A percentile compares a stretch with the other conserved stretches of the same genome.
Conservation (phyloP, 768 basidiomycete genomes). For the Leucocoprinus leucothites region DNA sequence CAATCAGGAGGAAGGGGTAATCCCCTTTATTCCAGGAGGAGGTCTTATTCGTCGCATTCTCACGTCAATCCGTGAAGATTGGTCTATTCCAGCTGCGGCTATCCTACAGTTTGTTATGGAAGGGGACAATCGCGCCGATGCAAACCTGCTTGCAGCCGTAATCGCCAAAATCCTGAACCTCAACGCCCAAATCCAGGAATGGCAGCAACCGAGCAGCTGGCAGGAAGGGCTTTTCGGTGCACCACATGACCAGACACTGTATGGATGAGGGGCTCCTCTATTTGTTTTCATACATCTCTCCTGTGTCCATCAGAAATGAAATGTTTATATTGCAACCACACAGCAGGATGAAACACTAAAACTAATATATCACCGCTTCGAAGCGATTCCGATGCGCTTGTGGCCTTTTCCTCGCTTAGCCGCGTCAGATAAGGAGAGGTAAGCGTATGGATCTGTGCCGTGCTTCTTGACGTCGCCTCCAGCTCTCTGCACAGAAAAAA, state of each 20-base stretch:
- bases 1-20: slow-evolving; percentile 25
- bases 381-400: slow-evolving; percentile 52
- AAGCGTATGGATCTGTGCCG: slow-evolving; percentile 90
- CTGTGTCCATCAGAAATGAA: slow-evolving; percentile 6
- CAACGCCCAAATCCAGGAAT: slow-evolving; percentile 32
- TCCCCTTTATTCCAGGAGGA: slow-evolving; percentile 78
- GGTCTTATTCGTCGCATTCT: slow-evolving; percentile 71
- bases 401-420: slow-evolving; percentile 56
- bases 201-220: slow-evolving; percentile 72
- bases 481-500: slow-evolving; percentile 62
- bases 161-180: slow-evolving; percentile 44
- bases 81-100: slow-evolving; percentile 52
- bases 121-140: slow-evolving; percentile 79
- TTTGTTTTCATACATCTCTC: slow-evolving; percentile 1
- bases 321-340: slow-evolving; percentile 6
- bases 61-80: slow-evolving; percentile 46
- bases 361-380: slow-evolving; percentile 45
- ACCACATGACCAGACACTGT: slow-evolving; percentile 70
- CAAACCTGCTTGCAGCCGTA: slow-evolving; percentile 55
- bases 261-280: slow-evolving; percentile 39
- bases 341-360: not conserved
- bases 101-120: slow-evolving; percentile 78
- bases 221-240: slow-evolving; percentile 65
- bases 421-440: slow-evolving; percentile 80
- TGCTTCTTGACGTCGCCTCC: slow-evolving; percentile 91